Evolutionary conservation across 352 stramenopile species (phyloP), one percentile per base, ranked within the genome.

Genomic region (Phytophthora pinifolia): DNA sequence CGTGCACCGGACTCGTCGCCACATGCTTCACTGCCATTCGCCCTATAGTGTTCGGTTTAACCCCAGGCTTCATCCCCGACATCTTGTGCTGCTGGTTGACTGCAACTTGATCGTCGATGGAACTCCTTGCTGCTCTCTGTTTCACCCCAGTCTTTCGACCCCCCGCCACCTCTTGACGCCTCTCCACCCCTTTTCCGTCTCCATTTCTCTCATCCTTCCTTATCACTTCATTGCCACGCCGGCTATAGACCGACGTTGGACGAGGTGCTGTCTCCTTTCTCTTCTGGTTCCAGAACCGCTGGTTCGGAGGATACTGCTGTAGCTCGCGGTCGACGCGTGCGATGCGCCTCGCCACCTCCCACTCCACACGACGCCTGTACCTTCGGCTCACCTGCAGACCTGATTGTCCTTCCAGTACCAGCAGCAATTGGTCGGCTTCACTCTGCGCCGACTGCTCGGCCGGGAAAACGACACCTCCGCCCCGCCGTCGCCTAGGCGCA

Each of bases 341-440:
- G 37, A 89, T 89, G 6, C 81, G 72, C 51, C 75, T 74, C 36
- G 81, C 60, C 22, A 91, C 76, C 62, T 91, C 81, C 81, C 78
- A 91, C 45, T 88, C 76, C 45, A 91, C 35, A 14, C 72, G 67
- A 1, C 70, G 54, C 30, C 67, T 74, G 48, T 72, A 69, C 4
- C 68, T 55, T 49, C 63, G 66, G 55, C 65, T 71, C 31, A 67
- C 62, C 17, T 74, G 68, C 18, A 46, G 17, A 48, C 61, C 46
- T 10, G 65, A 29, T 4, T 50, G 46, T 1, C 41, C 46, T 27
- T 65, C 58, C 4, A 65, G 36, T 4, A 58, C 53, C 29, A 52
- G 27, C 15, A 67, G 37, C 63, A 67, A 55, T 42, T 61, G 44
- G 43, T 67, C 51, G 42, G 54, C 39, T 49, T 63, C 51, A 18